Base-by-base conservation (phyloP, 2,329 filamentous ascomycete species). In the Colletotrichum tanaceti region DNA sequence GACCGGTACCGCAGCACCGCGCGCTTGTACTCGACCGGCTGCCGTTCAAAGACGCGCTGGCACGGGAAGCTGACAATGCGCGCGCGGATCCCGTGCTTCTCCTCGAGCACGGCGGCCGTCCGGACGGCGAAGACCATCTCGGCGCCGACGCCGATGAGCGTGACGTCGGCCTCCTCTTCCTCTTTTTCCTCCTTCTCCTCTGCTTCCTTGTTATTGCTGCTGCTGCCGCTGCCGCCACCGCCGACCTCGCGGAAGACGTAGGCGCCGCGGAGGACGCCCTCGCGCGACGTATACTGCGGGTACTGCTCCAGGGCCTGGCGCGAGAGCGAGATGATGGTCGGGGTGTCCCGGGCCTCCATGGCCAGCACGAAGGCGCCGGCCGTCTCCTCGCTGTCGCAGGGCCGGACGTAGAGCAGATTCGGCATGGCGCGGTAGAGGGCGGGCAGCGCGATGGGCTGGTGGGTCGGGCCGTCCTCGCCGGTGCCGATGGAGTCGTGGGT, bases 351-450 rank as follows among this genome's bases (percentile, higher is more conserved):
- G 24, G 76, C 75, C 43, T 80, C 78, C 47, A 88, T 75, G 10
- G 86, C 86, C 4, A 79, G 73, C 41, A 81, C 82, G 76, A 82
- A 89, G 4, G 86, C 87, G 14, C 87, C 87, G 1, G 83, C 82
- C 0, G 80, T 82, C 75, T 90, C 88, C 72, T 90, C 86, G 54
- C 80, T 83, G 70, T 90, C 87, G 54, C 82, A 82, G 0, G 88
- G 88, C 0, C 88, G 85, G 63, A 90, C 87, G 74, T 89, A 89
- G 1, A 86, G 77, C 0, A 90, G 70, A 67, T 89, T 89, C 0
- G 87, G 88, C 87, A 90, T 90, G 28, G 87, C 84, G 5, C 88
- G 84, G 74, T 87, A 90, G 2, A 90, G 78, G 0, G 83, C 76
- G 11, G 85, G 83, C 0, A 90, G 78, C 43, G 84, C 87, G 38